Conservation (phyloP, 2,329 filamentous ascomycete genomes). For the Clarireedia monteithiana region DNA sequence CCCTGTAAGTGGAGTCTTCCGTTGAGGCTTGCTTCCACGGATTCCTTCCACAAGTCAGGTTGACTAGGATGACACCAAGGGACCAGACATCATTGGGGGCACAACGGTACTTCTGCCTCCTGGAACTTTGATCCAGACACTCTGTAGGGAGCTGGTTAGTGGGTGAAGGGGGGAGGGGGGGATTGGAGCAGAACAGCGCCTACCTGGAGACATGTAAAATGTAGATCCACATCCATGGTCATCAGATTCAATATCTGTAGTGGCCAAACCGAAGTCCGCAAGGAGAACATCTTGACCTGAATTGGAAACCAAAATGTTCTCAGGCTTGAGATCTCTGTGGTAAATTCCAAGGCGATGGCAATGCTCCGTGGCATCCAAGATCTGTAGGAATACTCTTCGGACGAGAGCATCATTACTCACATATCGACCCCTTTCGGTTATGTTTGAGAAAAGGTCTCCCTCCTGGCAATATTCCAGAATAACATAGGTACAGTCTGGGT, state of each 20-base stretch:
- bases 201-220: conserved; percentile 99
- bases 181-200: conserved; percentile 28
- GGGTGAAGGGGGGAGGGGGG: conserved; percentile 13
- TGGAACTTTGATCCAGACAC: conserved; percentile 72
- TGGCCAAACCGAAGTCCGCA: conserved; percentile 95
- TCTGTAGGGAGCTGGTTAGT: conserved; percentile 46
- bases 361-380: conserved; percentile 91
- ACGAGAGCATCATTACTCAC: conserved; percentile 85
- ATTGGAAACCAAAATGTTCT: conserved; percentile 92
- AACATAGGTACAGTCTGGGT: conserved; percentile 87
- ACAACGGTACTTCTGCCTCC: conserved; percentile 76
- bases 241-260: conserved; percentile 71
- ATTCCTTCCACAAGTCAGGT: conserved; percentile 95
- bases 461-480: conserved; percentile 96
- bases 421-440: conserved; percentile 90
- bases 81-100: conserved; percentile 97
- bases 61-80: conserved; percentile 95
- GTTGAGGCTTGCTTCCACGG: conserved; percentile 95
- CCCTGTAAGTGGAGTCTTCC: conserved; percentile 91
- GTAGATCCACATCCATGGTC: conserved; percentile 98
- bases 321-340: conserved; percentile 94
- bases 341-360: conserved; percentile 93
- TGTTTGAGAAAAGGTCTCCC: conserved; percentile 94
- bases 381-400: conserved; percentile 84
- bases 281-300: conserved; percentile 86